Evolutionary conservation across 2,329 filamentous ascomycete species (phyloP).

Genomic region (Chaetomiaceae sp.): DNA sequence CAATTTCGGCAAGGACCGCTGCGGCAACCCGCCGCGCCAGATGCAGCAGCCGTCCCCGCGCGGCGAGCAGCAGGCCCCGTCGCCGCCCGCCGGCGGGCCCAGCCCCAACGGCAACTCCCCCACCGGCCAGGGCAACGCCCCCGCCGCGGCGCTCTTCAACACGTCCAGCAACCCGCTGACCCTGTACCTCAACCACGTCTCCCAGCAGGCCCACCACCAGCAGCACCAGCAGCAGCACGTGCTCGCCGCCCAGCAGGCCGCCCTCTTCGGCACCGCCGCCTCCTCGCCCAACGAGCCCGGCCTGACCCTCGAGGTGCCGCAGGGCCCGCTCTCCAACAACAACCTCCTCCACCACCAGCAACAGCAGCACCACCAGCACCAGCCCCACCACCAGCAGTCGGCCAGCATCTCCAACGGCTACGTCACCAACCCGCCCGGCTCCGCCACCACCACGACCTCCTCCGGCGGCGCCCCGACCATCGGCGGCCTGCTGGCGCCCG

Average conservation of each 20-base stretch:
- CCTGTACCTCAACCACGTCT: constrained; percentile 83
- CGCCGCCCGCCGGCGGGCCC: constrained; percentile 53
- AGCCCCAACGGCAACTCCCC: constrained; percentile 53
- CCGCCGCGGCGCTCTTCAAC: constrained; percentile 69
- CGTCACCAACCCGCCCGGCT: constrained; percentile 43
- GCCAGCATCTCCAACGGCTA: constrained; percentile 62
- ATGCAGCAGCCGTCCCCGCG: constrained; percentile 62
- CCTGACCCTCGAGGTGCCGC: constrained; percentile 52
- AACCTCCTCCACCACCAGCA: constrained; percentile 61
- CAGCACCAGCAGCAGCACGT: constrained; percentile 68
- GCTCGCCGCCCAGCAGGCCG: constrained; percentile 69
- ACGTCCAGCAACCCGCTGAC: constrained; percentile 82
- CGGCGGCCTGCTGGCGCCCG: constrained; percentile 69
- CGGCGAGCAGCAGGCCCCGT: constrained; percentile 53
- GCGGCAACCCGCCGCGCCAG: constrained; percentile 91
- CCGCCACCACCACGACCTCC: no score
- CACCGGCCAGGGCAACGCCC: constrained; percentile 46
- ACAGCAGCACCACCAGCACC: constrained; percentile 53
- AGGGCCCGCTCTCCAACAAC: constrained; percentile 55
- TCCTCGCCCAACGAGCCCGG: constrained; percentile 47
- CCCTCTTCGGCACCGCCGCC: constrained; percentile 69
- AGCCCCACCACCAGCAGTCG: constrained; percentile 59
- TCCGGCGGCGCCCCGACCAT: constrained; percentile 66
- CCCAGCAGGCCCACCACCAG: constrained; percentile 64
- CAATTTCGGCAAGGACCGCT: constrained; percentile 98